phyloP scores from a whole-genome alignment of 2,329 filamentous ascomycete species.

The Aureobasidium leucospermi region DNA sequence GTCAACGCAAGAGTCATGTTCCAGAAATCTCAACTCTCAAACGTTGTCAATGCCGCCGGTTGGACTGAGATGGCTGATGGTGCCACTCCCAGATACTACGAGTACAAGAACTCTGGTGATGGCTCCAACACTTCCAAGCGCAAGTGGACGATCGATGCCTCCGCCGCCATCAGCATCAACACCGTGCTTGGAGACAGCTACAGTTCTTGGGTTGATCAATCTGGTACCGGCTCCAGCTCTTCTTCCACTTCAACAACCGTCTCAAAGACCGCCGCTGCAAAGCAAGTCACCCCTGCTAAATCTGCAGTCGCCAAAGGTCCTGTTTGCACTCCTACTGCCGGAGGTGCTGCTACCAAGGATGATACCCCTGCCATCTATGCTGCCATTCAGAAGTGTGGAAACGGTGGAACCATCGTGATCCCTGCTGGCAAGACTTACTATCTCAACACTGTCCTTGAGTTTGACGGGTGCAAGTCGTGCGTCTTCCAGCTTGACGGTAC shows the following conservation, averaged over 20 bases:
- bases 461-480: conserved; percentile 37
- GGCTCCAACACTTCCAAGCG: not conserved
- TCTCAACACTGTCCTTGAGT: conserved; percentile 37
- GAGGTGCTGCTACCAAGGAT: conserved; percentile 29
- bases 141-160: not conserved
- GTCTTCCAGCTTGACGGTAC: conserved; percentile 41
- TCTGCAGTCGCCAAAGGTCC: not conserved
- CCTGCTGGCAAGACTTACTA: conserved; percentile 36
- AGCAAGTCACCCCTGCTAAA: not conserved
- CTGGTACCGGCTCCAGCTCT: not conserved
- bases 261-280: not conserved
- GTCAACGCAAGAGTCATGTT: conserved; percentile 12
- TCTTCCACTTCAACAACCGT: not conserved
- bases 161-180: not conserved
- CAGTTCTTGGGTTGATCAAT: not conserved
- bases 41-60: conserved; percentile 17
- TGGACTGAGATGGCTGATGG: conserved; percentile 15
- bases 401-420: conserved; percentile 40
- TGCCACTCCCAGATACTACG: not conserved
- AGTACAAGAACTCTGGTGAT: not conserved
- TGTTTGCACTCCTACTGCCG: conserved; percentile 28
- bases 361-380: conserved; percentile 39
- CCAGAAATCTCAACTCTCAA: conserved; percentile 13
- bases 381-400: conserved; percentile 36
- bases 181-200: not conserved